These are phyloP conservation scores for Ophiostoma ulmi DNA, from an alignment of 2,329 filamentous ascomycete species.

Conservation along the genomic window DNA sequence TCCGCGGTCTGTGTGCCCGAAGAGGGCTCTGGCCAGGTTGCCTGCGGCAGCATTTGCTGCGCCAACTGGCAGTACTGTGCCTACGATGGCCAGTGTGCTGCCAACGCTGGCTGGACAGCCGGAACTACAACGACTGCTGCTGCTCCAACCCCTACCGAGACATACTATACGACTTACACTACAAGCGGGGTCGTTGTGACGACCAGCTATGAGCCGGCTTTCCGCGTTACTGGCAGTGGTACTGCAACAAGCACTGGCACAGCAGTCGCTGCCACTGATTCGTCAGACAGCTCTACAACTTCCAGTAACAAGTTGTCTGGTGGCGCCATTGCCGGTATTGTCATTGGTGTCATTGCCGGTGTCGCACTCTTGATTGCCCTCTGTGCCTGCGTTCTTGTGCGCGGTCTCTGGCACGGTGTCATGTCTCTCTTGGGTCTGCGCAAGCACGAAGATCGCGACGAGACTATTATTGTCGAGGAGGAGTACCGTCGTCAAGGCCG, in stretches of 20 bases:
- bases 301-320: slow-evolving; percentile 48
- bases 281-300: slow-evolving; percentile 35
- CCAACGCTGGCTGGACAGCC: slow-evolving; percentile 40
- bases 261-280: slow-evolving; percentile 41
- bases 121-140: slow-evolving; percentile 4
- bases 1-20: slow-evolving; percentile 47
- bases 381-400: slow-evolving; percentile 68
- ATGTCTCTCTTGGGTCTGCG: slow-evolving; percentile 58
- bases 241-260: slow-evolving; percentile 47
- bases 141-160: neutral
- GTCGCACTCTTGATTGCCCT: slow-evolving; percentile 62
- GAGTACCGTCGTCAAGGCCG: slow-evolving; percentile 52
- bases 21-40: slow-evolving; percentile 48
- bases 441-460: slow-evolving; percentile 44
- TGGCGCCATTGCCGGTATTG: slow-evolving; percentile 75
- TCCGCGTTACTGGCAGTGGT: slow-evolving; percentile 48
- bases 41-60: slow-evolving; percentile 68
- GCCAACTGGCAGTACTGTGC: slow-evolving; percentile 64
- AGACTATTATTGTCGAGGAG: slow-evolving; percentile 53
- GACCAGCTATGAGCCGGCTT: slow-evolving; percentile 50
- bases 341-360: slow-evolving; percentile 66
- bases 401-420: slow-evolving; percentile 56
- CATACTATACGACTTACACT: slow-evolving; percentile 31
- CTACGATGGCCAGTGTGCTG: slow-evolving; percentile 51
- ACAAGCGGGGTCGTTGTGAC: slow-evolving; percentile 44